Conservation (phyloP, 129 eudicot genomes). For the Flaveria brownii region DNA sequence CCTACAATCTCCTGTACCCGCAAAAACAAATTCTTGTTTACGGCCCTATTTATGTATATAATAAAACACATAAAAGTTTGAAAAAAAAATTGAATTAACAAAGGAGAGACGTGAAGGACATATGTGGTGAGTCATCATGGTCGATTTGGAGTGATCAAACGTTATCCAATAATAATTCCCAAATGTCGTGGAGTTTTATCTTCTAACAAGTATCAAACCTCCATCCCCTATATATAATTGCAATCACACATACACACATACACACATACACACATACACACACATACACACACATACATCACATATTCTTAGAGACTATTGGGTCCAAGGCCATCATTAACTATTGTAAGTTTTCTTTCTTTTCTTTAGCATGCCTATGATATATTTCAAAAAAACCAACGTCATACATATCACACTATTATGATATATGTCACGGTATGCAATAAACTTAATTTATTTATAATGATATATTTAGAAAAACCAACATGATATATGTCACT, state of each 20-base stretch:
- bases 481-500: too few relatives aligned
- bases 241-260: background rate
- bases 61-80: background rate
- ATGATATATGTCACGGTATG: too few relatives aligned
- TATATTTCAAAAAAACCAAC: background rate
- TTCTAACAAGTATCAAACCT: background rate
- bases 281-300: background rate
- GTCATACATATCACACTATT: too few relatives aligned
- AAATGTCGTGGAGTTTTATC: constrained; percentile 26
- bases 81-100: background rate
- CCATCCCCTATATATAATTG: background rate
- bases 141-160: constrained; percentile 8
- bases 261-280: background rate
- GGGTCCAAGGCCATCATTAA: background rate
- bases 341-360: background rate
- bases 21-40: too few relatives aligned
- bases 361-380: background rate
- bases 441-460: too few relatives aligned
- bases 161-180: constrained; percentile 25
- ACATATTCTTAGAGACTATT: background rate
- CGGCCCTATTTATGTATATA: too few relatives aligned
- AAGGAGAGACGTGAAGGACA: constrained; percentile 32
- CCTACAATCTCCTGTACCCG: too few relatives aligned
- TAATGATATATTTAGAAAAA: background rate
- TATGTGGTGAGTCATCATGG: constrained; percentile 26